These are phyloP conservation scores for Hymenoscyphus albidus DNA, from an alignment of 2,329 filamentous ascomycete species.

Conservation along the genomic window DNA sequence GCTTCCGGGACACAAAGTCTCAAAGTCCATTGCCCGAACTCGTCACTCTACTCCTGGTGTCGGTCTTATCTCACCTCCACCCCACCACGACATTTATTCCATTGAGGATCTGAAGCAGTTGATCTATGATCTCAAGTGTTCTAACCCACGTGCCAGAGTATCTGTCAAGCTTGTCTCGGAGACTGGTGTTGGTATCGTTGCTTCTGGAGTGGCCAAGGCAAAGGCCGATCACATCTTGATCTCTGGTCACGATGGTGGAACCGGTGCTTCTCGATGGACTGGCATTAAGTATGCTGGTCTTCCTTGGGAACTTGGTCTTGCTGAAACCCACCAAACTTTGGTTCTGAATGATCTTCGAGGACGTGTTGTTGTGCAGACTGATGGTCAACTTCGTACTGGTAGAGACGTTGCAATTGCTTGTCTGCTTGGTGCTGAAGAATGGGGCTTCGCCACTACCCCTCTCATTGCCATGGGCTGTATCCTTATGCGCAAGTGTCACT, in stretches of 20 bases:
- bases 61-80: slow-evolving; percentile 90
- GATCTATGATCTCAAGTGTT: slow-evolving; percentile 96
- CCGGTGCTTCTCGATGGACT: slow-evolving; percentile 94
- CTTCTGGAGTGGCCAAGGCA: slow-evolving; percentile 94
- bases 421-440: slow-evolving; percentile 95
- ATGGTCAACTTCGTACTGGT: slow-evolving; percentile 89
- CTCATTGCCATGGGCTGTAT: slow-evolving; percentile 96
- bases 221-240: slow-evolving; percentile 97
- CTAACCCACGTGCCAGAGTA: slow-evolving; percentile 84
- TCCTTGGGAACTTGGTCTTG: slow-evolving; percentile 93
- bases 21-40: slow-evolving; percentile 87
- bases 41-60: slow-evolving; percentile 95
- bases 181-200: slow-evolving; percentile 95
- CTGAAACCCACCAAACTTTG: slow-evolving; percentile 93
- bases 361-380: slow-evolving; percentile 92
- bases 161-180: slow-evolving; percentile 98
- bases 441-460: slow-evolving; percentile 92
- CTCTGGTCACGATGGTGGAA: slow-evolving; percentile 94
- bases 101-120: slow-evolving; percentile 97
- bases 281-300: slow-evolving; percentile 98
- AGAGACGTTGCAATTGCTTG: slow-evolving; percentile 93
- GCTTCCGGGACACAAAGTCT: slow-evolving; percentile 94
- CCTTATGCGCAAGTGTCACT: slow-evolving; percentile 70
- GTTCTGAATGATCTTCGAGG: slow-evolving; percentile 94
- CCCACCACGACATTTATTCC: slow-evolving; percentile 97